Conservation (phyloP, 371 early-diverging fungal genomes). For the Syncephalis fuscata region DNA sequence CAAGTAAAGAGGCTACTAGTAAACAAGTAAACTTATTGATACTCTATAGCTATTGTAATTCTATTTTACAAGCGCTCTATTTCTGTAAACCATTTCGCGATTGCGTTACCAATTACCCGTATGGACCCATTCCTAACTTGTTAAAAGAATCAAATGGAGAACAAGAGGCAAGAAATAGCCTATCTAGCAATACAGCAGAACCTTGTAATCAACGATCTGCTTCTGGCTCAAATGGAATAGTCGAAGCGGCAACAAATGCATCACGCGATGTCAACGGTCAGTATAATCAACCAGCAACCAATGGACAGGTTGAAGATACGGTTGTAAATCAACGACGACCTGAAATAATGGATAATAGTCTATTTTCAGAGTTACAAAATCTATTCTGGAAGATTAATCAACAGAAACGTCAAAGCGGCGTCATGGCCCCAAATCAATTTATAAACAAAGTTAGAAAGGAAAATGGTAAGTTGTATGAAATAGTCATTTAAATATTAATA, state of each 20-base stretch:
- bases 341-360: constrained; percentile 52
- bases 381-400: constrained; percentile 70
- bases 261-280: not conserved
- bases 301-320: constrained; percentile 8
- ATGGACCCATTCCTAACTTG: constrained; percentile 14
- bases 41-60: constrained; percentile 73
- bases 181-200: constrained; percentile 1
- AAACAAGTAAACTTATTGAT: not conserved
- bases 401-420: constrained; percentile 70
- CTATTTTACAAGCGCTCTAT: constrained; percentile 90
- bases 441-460: constrained; percentile 73
- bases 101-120: constrained; percentile 61
- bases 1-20: not conserved
- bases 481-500: no score
- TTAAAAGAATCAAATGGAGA: constrained; percentile 6
- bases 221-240: not conserved
- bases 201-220: not conserved
- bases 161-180: not conserved
- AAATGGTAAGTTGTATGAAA: constrained; percentile 80
- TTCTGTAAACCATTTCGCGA: constrained; percentile 90
- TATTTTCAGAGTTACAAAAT: constrained; percentile 74
- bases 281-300: constrained; percentile 1
- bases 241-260: not conserved
- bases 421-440: constrained; percentile 74
- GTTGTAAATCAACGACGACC: constrained; percentile 23